These are phyloP conservation scores for Aspergillus latus DNA, from an alignment of 2,329 filamentous ascomycete species.

Conservation along the genomic window DNA sequence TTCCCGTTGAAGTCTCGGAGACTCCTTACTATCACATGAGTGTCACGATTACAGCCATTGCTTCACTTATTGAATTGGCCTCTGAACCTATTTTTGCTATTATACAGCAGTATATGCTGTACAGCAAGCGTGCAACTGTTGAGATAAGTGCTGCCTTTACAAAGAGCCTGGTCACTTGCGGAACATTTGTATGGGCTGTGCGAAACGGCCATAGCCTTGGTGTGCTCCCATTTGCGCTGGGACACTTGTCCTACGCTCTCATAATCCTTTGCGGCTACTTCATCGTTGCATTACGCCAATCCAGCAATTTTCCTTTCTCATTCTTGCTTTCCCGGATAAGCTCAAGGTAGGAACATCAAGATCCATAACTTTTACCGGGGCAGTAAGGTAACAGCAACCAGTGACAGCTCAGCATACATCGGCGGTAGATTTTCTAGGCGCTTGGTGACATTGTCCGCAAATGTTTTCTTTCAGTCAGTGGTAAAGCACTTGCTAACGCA, in stretches of 20 bases:
- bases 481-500: slow-evolving; percentile 94
- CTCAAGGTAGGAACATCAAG: slow-evolving; percentile 39
- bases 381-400: slow-evolving; percentile 18
- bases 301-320: slow-evolving; percentile 64
- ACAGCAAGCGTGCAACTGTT: slow-evolving; percentile 75
- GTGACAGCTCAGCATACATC: slow-evolving; percentile 48
- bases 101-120: slow-evolving; percentile 76
- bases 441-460: slow-evolving; percentile 72
- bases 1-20: slow-evolving; percentile 49
- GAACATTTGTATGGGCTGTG: slow-evolving; percentile 64
- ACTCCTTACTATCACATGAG: slow-evolving; percentile 65
- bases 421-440: slow-evolving; percentile 65
- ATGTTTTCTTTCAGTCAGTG: slow-evolving; percentile 80
- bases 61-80: slow-evolving; percentile 70
- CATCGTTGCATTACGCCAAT: slow-evolving; percentile 58
- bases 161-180: slow-evolving; percentile 74
- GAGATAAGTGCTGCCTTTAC: slow-evolving; percentile 79
- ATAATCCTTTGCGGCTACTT: slow-evolving; percentile 70
- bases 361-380: neutral
- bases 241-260: slow-evolving; percentile 74
- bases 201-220: slow-evolving; percentile 59
- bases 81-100: slow-evolving; percentile 88
- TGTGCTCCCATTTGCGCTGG: slow-evolving; percentile 83
- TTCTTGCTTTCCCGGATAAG: slow-evolving; percentile 55
- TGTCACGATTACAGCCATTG: slow-evolving; percentile 55